Base-by-base conservation (phyloP, 176 grass and related monocot species). In the Puccinellia tenuiflora region DNA sequence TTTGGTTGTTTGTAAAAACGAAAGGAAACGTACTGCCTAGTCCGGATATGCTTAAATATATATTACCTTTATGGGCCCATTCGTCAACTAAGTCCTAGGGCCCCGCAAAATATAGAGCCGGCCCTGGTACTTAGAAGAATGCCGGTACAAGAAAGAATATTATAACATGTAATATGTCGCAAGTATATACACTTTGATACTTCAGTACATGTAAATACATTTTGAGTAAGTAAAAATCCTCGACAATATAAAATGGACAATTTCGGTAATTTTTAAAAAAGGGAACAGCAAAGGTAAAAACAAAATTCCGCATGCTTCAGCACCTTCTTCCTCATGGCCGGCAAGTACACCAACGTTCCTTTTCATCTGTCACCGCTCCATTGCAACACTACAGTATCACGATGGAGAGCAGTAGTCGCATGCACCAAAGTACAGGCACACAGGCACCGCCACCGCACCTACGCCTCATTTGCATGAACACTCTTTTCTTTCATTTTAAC, bases 171-270 rank as follows among this genome's bases (percentile, higher is more conserved):
- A 86, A 87, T 83, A 79, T 90, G 84, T 91, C 84, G 24, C 69
- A 81, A 86, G 86, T 97, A 79, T 93, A 93, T 81, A 88, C 77
- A 88, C 77, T 91, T 69, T 91, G 81, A 92, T 75, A 76, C 71
- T 88, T 86, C 24, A 47, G 84, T 86, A 92, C 89, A 78, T 83
- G 84, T 86, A 92, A 91, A 78, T 83, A 67, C 69, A 87, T 57
- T 85, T 84, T 79, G 26, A 39, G 71, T 53, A 82, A 61, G 85
- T n/a, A 34, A 90, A 82, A 86, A 87, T 68, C 73, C 88, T 82
- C 61, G 46, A 53, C 79, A 87, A 88, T 84, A 82, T 73, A 91
- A 87, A 93, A 93, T 90, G 70, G 74, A 87, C 88, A 87, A 79
- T 85, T 90, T 92, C 45, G 79, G 34, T 88, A 64, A 76, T 80